These are phyloP conservation scores for Nematocida parisii DNA, from an alignment of 371 early-diverging fungal species.

Conservation along the genomic window DNA sequence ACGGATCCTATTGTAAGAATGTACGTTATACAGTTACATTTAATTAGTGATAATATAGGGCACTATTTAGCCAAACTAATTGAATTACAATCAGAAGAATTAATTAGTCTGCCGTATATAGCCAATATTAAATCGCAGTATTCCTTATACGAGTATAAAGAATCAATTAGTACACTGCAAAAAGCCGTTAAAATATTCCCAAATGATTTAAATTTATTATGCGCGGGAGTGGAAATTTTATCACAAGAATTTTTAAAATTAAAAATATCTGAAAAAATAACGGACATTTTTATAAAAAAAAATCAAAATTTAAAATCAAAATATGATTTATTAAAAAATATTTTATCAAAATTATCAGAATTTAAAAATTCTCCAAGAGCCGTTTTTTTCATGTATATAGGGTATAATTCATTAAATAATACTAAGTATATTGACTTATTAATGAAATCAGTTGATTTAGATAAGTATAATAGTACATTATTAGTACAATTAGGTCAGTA, in stretches of 20 bases:
- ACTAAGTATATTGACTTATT: not conserved
- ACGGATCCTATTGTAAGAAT: constrained; percentile 37
- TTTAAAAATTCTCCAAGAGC: constrained; percentile 31
- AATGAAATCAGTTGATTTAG: constrained; percentile 23
- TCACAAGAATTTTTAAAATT: not conserved
- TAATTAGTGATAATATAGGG: constrained; percentile 30
- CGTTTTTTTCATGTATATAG: constrained; percentile 47
- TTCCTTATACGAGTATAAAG: constrained; percentile 41
- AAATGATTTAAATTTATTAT: constrained; percentile 45
- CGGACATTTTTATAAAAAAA: not conserved
- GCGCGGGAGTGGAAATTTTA: constrained; percentile 36
- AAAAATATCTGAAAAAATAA: not conserved
- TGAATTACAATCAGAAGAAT: constrained; percentile 22
- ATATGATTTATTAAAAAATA: not conserved
- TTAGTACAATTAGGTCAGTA: constrained; percentile 19
- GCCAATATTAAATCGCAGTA: constrained; percentile 41
- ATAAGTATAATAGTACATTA: constrained; percentile 35
- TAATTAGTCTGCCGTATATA: constrained; percentile 41
- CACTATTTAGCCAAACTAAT: constrained; percentile 38
- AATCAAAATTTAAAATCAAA: too few species aligned
- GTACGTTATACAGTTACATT: constrained; percentile 38
- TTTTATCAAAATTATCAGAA: not conserved
- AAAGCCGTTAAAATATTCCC: constrained; percentile 20
- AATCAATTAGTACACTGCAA: constrained; percentile 12
- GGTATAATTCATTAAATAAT: not conserved